phyloP scores from a whole-genome alignment of 164 flowering plant species.

The Kalanchoe fedtschenkoi region DNA sequence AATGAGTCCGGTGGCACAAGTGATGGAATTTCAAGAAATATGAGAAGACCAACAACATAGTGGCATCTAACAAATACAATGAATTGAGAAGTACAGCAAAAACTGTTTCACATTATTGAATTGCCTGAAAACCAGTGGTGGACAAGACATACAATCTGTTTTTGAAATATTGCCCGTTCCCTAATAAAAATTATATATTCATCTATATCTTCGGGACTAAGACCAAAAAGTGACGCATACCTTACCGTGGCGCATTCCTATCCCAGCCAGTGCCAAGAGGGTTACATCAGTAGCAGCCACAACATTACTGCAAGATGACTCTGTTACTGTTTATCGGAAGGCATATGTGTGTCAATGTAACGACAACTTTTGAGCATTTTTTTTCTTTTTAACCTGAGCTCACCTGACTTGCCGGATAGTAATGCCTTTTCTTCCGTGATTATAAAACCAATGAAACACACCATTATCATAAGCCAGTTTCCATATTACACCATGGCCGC shows the following conservation, averaged over 20 bases:
- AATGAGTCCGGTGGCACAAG: neutral
- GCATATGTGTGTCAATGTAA: neutral
- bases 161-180: too few species aligned
- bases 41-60: neutral
- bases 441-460: constrained; percentile 68
- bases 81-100: neutral
- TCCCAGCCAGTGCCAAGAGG: constrained; percentile 83
- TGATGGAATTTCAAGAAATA: neutral
- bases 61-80: neutral
- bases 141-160: neutral
- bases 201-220: neutral
- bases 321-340: neutral
- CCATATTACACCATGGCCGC: constrained; percentile 99
- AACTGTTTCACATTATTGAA: neutral
- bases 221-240: constrained; percentile 21
- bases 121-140: neutral
- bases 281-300: constrained; percentile 96
- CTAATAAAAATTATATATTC: neutral
- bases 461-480: constrained; percentile 90
- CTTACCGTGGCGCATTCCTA: constrained; percentile 73
- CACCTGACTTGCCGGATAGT: constrained; percentile 96
- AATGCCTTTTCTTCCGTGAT: constrained; percentile 79
- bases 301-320: constrained; percentile 67
- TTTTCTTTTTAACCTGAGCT: constrained; percentile 7
- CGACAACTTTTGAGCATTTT: neutral